Percentiles rank a stretch among this genome's conserved stretches.
Evolutionary conservation across 75 land plant genomes (phyloP).

Genomic region (Azolla pinnata): DNA sequence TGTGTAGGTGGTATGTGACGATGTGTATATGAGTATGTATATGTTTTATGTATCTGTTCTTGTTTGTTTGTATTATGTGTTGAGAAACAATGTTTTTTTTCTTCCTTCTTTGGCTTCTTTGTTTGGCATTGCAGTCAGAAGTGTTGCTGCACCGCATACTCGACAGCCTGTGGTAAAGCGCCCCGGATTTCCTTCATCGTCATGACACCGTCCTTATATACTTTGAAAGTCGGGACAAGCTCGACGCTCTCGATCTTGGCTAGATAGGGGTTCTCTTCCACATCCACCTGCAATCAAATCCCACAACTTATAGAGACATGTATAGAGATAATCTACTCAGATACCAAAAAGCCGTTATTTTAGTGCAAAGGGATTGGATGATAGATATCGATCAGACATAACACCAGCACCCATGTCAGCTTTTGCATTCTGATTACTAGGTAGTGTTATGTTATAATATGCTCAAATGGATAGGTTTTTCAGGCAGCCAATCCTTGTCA

Average conservation of each 20-base stretch:
- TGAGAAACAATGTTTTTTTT: not conserved
- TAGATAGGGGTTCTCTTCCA: slow-evolving; percentile 35
- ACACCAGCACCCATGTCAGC: too few species aligned
- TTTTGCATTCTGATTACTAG: too few species aligned
- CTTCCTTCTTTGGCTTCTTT: not conserved
- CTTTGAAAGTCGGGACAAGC: slow-evolving; percentile 57
- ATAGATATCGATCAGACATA: too few species aligned
- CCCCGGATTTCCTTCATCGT: slow-evolving; percentile 57
- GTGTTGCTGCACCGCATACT: slow-evolving; percentile 36
- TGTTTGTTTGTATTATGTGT: too few species aligned
- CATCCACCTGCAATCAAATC: slow-evolving; percentile 34
- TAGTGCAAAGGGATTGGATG: too few species aligned
- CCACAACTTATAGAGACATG: not conserved
- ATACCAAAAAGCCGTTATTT: too few species aligned
- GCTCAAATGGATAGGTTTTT: too few species aligned
- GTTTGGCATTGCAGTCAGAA: not conserved
- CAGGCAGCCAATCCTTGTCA: too few species aligned
- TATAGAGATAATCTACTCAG: not conserved
- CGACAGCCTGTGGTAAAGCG: slow-evolving; percentile 38
- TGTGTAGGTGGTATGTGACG: not conserved
- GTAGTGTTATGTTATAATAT: too few species aligned
- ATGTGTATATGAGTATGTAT: too few species aligned
- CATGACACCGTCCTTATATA: slow-evolving; percentile 75
- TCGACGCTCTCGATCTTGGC: slow-evolving; percentile 62
- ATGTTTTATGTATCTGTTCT: too few species aligned